Conservation (phyloP, 202 grass and related monocot species). For the Digitaria exilis region DNA sequence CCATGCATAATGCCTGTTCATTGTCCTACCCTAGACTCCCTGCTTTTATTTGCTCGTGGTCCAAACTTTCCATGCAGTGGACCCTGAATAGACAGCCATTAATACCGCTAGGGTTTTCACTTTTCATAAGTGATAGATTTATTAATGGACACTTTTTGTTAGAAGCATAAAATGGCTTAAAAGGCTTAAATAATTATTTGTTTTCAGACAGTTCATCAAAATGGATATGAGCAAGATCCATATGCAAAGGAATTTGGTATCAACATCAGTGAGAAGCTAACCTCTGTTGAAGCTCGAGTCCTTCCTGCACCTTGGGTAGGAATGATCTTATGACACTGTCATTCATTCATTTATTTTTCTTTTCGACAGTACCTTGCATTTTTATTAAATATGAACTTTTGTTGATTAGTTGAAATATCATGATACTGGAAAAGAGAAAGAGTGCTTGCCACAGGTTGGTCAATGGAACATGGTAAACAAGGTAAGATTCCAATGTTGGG, state of each 20-base stretch:
- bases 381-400: conserved; percentile 30
- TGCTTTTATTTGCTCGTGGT: conserved; percentile 44
- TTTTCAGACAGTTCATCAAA: conserved; percentile 96
- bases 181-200: conserved; percentile 30
- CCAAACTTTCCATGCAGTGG: conserved; percentile 38
- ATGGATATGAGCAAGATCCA: conserved; percentile 94
- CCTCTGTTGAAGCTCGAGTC: conserved; percentile 93
- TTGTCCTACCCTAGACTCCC: conserved; percentile 6
- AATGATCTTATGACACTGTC: conserved; percentile 9
- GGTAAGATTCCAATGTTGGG: conserved; percentile 44
- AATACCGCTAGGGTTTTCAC: conserved; percentile 36
- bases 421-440: conserved; percentile 97
- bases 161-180: not conserved
- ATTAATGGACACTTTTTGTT: not conserved
- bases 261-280: conserved; percentile 94
- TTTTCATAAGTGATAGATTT: not conserved
- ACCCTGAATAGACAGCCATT: not conserved
- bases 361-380: not conserved
- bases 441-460: conserved; percentile 97
- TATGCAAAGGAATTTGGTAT: conserved; percentile 99
- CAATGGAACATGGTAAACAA: conserved; percentile 99
- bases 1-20: conserved; percentile 15
- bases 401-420: conserved; percentile 81
- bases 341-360: not conserved
- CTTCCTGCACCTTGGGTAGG: conserved; percentile 98